Base-by-base conservation (phyloP, 2,329 filamentous ascomycete species). In the Davidsoniella australis region DNA sequence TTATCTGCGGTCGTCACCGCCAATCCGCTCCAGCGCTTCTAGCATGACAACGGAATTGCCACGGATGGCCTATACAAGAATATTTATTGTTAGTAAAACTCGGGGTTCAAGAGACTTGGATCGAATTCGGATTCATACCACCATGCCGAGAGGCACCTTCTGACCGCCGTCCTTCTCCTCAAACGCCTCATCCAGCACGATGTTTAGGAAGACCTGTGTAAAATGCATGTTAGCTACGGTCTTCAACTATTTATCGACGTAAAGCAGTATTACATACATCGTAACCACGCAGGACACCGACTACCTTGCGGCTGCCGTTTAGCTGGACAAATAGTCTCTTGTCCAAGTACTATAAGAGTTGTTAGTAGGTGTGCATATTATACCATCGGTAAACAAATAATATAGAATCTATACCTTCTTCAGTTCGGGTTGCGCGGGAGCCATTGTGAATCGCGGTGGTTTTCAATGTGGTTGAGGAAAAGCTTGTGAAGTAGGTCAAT, bases 21-120 rank as follows among this genome's bases (percentile, higher is more conserved):
- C 76, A 57, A 84, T 81, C 59, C 79, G 70, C 62, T 80, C 76
- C 51, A 85, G 65, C 8, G 79, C 85, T 68, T 98, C 93, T 50
- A 98, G 76, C 89, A 98, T 95, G 50, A 98, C 88, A 23, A 98
- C 88, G 2, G 89, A 94, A 68, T 98, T 98, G 56, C 91, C 91
- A 58, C 93, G 85, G 60, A 98, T 95, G 56, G 95, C 84, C 82
- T 87, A 5, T 23, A 16, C 2, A 2, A 7, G 29, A 38, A 37
- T 2, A 16, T 18, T 16, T 39, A 18, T n/a, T 1, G 40, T 66
- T 51, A 68, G 63, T 33, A 3, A 12, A 17, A 14, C 4, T 41
- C 16, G 17, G 12, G 23, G n/a, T 42, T 5, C 18, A n/a, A n/a
- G 14, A 29, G 6, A 12, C 10, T 41, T 29, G 17, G 14, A 23